Conservation (phyloP, 139 green algal genomes). For the Tetraselmis striata region DNA sequence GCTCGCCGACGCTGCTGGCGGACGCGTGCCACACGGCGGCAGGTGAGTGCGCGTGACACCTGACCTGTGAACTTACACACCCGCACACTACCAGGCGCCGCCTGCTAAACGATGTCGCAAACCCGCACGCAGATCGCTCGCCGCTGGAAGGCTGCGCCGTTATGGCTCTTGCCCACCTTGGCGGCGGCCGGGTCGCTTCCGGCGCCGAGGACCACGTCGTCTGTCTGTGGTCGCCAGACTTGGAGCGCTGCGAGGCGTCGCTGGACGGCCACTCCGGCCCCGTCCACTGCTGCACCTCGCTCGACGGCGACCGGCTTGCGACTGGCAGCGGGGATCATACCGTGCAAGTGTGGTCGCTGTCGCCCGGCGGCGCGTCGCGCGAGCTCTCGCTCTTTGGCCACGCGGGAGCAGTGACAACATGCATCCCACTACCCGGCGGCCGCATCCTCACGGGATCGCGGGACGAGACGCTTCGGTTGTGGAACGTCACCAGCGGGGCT, state of each 20-base stretch:
- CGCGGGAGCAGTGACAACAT: not conserved
- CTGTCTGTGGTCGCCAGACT: not conserved
- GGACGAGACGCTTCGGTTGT: not conserved
- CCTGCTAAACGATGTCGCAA: no score
- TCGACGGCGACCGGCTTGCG: not conserved
- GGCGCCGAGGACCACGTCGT: not conserved
- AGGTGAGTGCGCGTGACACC: no score
- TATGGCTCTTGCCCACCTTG: not conserved
- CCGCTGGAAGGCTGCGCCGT: not conserved
- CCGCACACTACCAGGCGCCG: no score
- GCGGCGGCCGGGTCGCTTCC: not conserved
- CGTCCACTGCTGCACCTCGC: not conserved
- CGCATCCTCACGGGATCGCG: not conserved
- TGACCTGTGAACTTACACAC: no score
- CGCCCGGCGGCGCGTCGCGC: not conserved
- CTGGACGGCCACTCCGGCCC: not conserved
- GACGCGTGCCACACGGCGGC: no score
- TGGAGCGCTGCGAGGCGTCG: not conserved
- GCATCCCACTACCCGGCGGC: not conserved
- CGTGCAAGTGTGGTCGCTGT: not conserved
- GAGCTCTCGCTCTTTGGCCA: not conserved
- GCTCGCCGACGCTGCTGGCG: no score
- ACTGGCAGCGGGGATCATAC: not conserved
- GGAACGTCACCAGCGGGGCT: not conserved
- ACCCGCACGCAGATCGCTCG: no score